These are phyloP conservation scores for Tolypocladium ovalisporum DNA, from an alignment of 2,329 filamentous ascomycete species.

Conservation along the genomic window DNA sequence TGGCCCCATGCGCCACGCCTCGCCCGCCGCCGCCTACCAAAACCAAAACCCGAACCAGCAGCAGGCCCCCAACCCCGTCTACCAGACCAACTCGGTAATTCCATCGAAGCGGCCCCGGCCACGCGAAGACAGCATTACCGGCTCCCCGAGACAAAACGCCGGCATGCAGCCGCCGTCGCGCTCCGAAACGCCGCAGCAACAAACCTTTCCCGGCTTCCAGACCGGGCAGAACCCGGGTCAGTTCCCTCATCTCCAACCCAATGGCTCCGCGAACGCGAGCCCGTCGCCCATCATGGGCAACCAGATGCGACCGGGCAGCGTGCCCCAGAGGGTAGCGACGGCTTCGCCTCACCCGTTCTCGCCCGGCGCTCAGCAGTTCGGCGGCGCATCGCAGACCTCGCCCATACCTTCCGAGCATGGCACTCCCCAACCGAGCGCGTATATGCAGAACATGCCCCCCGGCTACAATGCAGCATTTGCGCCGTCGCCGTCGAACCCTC, in stretches of 20 bases:
- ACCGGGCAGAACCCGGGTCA: constrained; percentile 52
- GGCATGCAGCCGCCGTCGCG: constrained; percentile 71
- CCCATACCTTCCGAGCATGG: constrained; percentile 67
- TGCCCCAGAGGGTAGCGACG: constrained; percentile 75
- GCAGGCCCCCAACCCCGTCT: constrained; percentile 38
- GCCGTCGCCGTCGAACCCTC: constrained; percentile 42
- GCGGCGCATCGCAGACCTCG: constrained; percentile 53
- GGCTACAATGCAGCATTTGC: constrained; percentile 49
- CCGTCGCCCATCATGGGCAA: constrained; percentile 88
- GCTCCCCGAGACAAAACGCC: constrained; percentile 68
- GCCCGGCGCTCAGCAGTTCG: constrained; percentile 62
- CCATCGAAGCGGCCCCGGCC: constrained; percentile 81
- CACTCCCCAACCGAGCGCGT: constrained; percentile 65
- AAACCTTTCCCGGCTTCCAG: constrained; percentile 61
- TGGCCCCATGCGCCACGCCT: constrained; percentile 72
- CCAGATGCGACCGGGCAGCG: constrained; percentile 60
- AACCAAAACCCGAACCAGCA: constrained; percentile 27
- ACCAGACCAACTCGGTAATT: constrained; percentile 76
- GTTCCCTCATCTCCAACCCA: constrained; percentile 75
- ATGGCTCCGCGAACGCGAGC: constrained; percentile 72
- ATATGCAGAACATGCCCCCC: constrained; percentile 49
- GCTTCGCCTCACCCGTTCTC: constrained; percentile 89
- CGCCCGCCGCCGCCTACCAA: constrained; percentile 52
- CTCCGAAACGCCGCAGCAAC: constrained; percentile 83
- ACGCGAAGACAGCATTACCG: constrained; percentile 71